These are phyloP conservation scores for Penicillium mononematosum DNA, from an alignment of 495 filamentous ascomycete species.

Conservation along the genomic window DNA sequence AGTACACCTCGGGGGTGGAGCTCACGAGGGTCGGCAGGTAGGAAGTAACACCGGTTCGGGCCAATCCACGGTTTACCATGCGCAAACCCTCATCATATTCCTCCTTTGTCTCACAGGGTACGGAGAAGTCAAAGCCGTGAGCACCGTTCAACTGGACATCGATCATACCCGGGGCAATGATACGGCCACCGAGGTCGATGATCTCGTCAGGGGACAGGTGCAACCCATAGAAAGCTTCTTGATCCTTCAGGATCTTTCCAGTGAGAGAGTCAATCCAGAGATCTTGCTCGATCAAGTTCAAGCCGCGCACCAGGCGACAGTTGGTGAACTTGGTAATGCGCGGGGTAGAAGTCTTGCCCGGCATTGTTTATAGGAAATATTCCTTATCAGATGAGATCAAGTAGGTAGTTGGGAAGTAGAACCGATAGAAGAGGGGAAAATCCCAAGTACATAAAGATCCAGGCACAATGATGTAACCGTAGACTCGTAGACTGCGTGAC, in stretches of 20 bases:
- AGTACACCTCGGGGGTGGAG: conserved; percentile 67
- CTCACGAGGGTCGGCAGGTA: conserved; percentile 76
- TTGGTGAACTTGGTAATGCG: conserved; percentile 82
- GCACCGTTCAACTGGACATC: conserved; percentile 86
- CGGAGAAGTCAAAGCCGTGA: conserved; percentile 82
- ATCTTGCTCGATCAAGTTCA: conserved; percentile 65
- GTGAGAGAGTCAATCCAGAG: conserved; percentile 74
- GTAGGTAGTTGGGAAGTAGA: neutral
- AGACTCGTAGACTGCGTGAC: conserved; percentile 15
- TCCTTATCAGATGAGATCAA: neutral
- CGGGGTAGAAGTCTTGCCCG: conserved; percentile 38
- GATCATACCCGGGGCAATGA: conserved; percentile 77
- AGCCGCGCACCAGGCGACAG: conserved; percentile 65
- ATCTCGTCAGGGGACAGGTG: conserved; percentile 51
- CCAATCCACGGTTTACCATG: conserved; percentile 64
- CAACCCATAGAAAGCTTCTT: conserved; percentile 72
- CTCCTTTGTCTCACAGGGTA: conserved; percentile 59
- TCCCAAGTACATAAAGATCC: conserved; percentile 12
- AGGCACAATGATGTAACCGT: conserved; percentile 29
- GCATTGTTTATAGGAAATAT: conserved; percentile 26
- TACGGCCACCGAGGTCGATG: conserved; percentile 73
- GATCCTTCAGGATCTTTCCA: conserved; percentile 72
- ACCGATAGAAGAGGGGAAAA: neutral
- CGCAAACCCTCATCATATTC: conserved; percentile 65
- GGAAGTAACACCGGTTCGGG: conserved; percentile 76